Evolutionary conservation across 1,139 yeast species (phyloP).

Genomic region (Scheffersomyces segobiensis): DNA sequence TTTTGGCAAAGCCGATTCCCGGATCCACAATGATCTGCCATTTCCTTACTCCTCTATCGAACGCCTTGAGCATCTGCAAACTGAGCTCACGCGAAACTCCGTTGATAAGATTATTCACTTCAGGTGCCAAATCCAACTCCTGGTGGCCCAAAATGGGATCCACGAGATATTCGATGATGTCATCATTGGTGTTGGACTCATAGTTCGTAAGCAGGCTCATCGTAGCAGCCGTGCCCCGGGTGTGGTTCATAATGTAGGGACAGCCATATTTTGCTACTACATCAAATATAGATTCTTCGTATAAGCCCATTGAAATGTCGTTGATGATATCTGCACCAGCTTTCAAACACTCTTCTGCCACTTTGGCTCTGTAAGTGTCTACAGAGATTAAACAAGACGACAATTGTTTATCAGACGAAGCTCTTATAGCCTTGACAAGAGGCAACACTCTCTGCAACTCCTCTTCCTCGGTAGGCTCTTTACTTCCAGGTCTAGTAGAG

Average conservation of each 20-base stretch:
- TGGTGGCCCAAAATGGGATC: conserved; percentile 34
- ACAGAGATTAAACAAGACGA: conserved; percentile 61
- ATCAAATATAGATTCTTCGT: conserved; percentile 62
- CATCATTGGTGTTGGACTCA: conserved; percentile 39
- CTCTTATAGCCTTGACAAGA: conserved; percentile 62
- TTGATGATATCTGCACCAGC: conserved; percentile 92
- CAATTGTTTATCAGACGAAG: conserved; percentile 27
- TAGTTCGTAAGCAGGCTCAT: conserved; percentile 69
- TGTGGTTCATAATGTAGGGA: conserved; percentile 82
- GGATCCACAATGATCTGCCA: conserved; percentile 96
- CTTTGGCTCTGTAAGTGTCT: conserved; percentile 79
- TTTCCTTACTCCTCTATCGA: conserved; percentile 63
- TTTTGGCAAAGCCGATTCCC: conserved; percentile 93
- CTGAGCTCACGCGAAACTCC: conserved; percentile 69
- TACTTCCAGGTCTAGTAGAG: conserved; percentile 83
- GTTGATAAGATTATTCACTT: conserved; percentile 35
- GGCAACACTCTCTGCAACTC: conserved; percentile 71
- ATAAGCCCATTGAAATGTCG: conserved; percentile 83
- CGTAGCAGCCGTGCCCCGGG: conserved; percentile 77
- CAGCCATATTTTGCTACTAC: conserved; percentile 70
- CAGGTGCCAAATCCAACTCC: conserved; percentile 20
- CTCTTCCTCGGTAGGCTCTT: conserved; percentile 56
- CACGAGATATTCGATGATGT: conserved; percentile 37
- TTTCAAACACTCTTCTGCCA: conserved; percentile 66
- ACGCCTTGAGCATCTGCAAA: conserved; percentile 56